Evolutionary conservation across 768 basidiomycete species (phyloP).

Genomic region (Suillus sp.): DNA sequence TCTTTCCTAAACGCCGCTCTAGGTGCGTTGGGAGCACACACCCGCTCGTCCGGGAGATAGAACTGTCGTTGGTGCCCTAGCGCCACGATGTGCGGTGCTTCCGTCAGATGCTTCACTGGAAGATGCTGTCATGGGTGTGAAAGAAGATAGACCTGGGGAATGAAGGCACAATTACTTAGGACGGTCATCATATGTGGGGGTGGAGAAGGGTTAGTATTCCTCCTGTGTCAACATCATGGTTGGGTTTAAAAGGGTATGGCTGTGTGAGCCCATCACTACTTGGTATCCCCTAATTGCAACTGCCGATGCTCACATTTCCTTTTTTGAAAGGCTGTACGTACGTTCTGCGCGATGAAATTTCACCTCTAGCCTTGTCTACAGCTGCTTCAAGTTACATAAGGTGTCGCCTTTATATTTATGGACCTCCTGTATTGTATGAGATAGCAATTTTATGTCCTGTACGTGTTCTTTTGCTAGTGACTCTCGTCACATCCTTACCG

Average conservation of each 20-base stretch:
- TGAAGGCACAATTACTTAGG: slow-evolving; percentile 47
- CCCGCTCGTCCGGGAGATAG: slow-evolving; percentile 56
- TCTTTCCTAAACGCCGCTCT: slow-evolving; percentile 32
- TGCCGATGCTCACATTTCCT: no score
- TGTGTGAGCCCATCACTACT: neutral
- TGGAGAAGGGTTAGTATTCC: slow-evolving; percentile 31
- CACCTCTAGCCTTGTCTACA: neutral
- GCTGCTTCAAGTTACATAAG: neutral
- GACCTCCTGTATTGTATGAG: neutral
- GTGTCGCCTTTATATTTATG: neutral
- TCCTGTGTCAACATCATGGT: slow-evolving; percentile 44
- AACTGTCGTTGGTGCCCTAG: slow-evolving; percentile 58
- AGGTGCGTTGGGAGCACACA: slow-evolving; percentile 38
- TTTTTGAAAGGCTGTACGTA: neutral
- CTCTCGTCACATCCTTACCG: neutral
- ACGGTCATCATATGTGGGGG: slow-evolving; percentile 46
- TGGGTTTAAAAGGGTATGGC: slow-evolving; percentile 35
- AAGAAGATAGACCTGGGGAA: slow-evolving; percentile 47
- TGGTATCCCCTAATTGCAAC: no score
- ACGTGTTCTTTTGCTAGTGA: neutral
- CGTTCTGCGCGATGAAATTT: neutral
- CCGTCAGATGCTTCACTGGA: slow-evolving; percentile 20
- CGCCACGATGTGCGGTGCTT: slow-evolving; percentile 43
- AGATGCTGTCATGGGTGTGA: slow-evolving; percentile 30
- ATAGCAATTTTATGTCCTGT: neutral